Conservation (phyloP, 768 basidiomycete genomes). For the Suillus discolor region DNA sequence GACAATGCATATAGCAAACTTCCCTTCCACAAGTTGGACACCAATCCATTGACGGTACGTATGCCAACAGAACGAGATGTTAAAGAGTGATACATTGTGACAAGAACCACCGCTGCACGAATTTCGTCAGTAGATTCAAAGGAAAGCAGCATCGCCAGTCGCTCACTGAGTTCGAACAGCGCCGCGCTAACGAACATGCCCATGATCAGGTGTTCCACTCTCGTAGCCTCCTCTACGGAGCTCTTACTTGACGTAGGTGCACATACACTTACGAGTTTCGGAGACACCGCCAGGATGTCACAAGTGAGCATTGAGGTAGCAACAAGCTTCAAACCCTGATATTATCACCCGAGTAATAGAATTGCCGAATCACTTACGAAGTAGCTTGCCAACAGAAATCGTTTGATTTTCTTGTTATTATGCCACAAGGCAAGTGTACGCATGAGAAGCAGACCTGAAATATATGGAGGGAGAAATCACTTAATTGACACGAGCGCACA, state of each 20-base stretch:
- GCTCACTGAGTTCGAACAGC: conserved; percentile 15
- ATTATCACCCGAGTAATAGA: not conserved
- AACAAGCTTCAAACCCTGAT: conserved; percentile 4
- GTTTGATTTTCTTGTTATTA: not conserved
- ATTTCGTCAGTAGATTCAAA: not conserved
- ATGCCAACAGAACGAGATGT: not conserved
- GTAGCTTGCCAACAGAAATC: conserved; percentile 9
- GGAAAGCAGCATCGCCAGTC: not conserved
- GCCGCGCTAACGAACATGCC: conserved; percentile 16
- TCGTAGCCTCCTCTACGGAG: conserved; percentile 8
- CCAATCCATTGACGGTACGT: not conserved
- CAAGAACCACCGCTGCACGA: conserved; percentile 5
- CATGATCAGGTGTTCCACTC: conserved; percentile 12
- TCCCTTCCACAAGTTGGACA: conserved; percentile 8
- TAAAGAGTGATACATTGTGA: conserved; percentile 8
- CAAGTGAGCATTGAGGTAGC: conserved; percentile 14
- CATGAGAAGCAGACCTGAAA: conserved; percentile 15
- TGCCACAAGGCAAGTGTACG: conserved; percentile 17
- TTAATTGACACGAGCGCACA: not conserved
- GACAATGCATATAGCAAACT: conserved; percentile 16
- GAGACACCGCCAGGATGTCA: conserved; percentile 8
- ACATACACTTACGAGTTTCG: conserved; percentile 11
- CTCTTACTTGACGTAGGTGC: conserved; percentile 4
- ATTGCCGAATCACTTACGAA: conserved; percentile 5
- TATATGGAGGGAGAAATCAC: not conserved